These are phyloP conservation scores for Alternaria conjuncta DNA, from an alignment of 2,329 filamentous ascomycete species.

Conservation along the genomic window DNA sequence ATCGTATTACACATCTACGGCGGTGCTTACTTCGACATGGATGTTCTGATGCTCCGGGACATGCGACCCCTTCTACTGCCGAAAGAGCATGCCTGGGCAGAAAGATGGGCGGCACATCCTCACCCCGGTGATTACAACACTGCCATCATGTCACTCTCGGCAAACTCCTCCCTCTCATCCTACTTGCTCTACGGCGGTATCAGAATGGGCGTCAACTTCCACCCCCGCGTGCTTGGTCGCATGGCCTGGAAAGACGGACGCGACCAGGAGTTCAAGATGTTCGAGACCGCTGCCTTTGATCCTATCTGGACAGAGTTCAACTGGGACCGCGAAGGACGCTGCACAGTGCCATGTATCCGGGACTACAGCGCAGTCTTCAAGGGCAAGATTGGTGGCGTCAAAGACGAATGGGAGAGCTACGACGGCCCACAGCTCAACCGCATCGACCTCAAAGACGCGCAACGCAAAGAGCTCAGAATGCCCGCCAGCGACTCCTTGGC, in stretches of 20 bases:
- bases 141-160: slow-evolving; percentile 62
- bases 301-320: slow-evolving; percentile 66
- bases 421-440: slow-evolving; percentile 52
- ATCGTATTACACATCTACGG: slow-evolving; percentile 62
- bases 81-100: slow-evolving; percentile 60
- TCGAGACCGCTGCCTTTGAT: slow-evolving; percentile 64
- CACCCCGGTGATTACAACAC: slow-evolving; percentile 64
- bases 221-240: slow-evolving; percentile 61
- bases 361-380: slow-evolving; percentile 62
- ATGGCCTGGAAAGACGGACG: slow-evolving; percentile 64
- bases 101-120: slow-evolving; percentile 62
- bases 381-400: slow-evolving; percentile 53
- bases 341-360: slow-evolving; percentile 61
- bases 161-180: slow-evolving; percentile 62
- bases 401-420: slow-evolving; percentile 62
- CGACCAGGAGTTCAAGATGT: slow-evolving; percentile 62
- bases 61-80: slow-evolving; percentile 61
- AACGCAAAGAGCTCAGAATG: slow-evolving; percentile 36
- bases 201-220: slow-evolving; percentile 65
- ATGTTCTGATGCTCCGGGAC: slow-evolving; percentile 61
- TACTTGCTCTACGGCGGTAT: slow-evolving; percentile 63
- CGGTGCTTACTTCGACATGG: slow-evolving; percentile 64
- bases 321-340: slow-evolving; percentile 59
- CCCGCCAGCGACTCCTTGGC: not conserved
- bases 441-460: slow-evolving; percentile 37